Percentiles rank a stretch among this genome's conserved stretches.
Evolutionary conservation across 1,284 basidiomycete species (phyloP).

Genomic region (Tilletia indica): DNA sequence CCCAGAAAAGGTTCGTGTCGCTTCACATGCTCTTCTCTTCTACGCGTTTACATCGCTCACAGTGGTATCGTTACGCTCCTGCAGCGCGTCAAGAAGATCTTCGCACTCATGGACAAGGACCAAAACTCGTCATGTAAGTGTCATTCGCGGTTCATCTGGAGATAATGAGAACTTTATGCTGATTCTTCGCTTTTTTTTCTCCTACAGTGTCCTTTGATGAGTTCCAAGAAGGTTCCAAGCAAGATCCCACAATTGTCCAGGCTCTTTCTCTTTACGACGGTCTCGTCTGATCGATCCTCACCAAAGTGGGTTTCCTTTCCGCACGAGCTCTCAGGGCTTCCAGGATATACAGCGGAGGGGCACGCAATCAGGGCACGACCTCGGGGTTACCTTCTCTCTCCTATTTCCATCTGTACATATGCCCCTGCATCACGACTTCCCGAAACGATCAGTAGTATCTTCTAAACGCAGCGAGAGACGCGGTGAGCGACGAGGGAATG

Average conservation of each 20-base stretch:
- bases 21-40: not conserved
- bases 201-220: constrained; percentile 51
- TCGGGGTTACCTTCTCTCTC: no score
- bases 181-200: not conserved
- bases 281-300: not conserved
- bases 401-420: no score
- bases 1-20: constrained; percentile 80
- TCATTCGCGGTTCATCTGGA: no score
- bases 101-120: constrained; percentile 54
- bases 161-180: no score
- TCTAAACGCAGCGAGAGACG: no score
- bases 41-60: not conserved
- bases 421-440: no score
- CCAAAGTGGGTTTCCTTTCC: not conserved
- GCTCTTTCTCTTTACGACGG: constrained; percentile 52
- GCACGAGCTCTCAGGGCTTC: not conserved
- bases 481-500: no score
- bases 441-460: no score
- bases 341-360: no score
- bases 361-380: no score
- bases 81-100: constrained; percentile 54
- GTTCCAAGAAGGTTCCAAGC: constrained; percentile 55
- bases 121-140: constrained; percentile 52
- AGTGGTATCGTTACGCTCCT: not conserved
- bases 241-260: constrained; percentile 54